Conservation (phyloP, 306 rosid species). For the Sicyos baderoa region DNA sequence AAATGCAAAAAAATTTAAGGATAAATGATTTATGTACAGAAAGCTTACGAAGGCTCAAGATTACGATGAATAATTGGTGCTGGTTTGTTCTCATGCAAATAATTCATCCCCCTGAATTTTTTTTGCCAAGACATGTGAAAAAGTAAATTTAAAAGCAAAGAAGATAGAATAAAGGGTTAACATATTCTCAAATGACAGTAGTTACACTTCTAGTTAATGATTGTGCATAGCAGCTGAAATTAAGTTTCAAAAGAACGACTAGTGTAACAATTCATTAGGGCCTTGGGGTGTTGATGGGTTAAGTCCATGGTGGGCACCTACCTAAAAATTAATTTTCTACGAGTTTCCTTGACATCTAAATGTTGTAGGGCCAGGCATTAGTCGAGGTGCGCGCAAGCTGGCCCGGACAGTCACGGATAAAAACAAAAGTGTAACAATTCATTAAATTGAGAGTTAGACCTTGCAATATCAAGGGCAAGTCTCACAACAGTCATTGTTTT, state of each 20-base stretch:
- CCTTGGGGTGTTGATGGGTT: no score
- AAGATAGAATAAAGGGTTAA: not conserved
- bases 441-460: constrained; percentile 29
- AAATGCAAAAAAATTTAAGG: not conserved
- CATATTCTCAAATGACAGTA: not conserved
- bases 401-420: no score
- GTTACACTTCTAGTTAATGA: not conserved
- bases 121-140: not conserved
- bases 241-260: not conserved
- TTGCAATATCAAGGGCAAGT: constrained; percentile 66
- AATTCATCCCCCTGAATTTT: constrained; percentile 74
- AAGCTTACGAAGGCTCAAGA: constrained; percentile 94
- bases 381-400: no score
- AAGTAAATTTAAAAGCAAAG: not conserved
- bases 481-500: constrained; percentile 43
- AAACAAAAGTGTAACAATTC: not conserved
- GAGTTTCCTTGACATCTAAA: no score
- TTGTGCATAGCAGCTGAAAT: not conserved
- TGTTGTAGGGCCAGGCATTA: no score
- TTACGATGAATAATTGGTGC: constrained; percentile 86
- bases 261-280: not conserved
- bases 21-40: not conserved
- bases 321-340: no score
- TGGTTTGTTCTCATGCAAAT: constrained; percentile 92
- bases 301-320: no score